These are phyloP conservation scores for Thalassiosira exigua DNA, from an alignment of 352 stramenopile species.

Conservation along the genomic window DNA sequence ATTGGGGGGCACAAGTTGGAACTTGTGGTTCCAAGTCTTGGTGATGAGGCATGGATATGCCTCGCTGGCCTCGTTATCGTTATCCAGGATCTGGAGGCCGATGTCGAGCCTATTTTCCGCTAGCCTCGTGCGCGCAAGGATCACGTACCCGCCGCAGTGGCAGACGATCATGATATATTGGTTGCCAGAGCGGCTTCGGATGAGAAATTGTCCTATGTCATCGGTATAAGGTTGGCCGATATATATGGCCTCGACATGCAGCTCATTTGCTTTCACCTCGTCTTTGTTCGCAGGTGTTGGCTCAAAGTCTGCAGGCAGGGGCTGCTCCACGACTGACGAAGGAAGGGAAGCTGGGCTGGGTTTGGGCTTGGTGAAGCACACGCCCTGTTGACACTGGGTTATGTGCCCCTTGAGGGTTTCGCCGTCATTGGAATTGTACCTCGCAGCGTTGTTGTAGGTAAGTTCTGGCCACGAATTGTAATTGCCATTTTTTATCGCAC, in stretches of 20 bases:
- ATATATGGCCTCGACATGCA: constrained; percentile 13
- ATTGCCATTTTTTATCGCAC: constrained; percentile 2
- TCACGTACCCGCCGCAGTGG: constrained; percentile 61
- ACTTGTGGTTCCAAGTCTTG: too few relatives aligned
- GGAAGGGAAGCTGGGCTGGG: too few relatives aligned
- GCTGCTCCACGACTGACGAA: too few relatives aligned
- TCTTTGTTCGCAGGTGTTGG: too few relatives aligned
- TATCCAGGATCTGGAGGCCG: too few relatives aligned
- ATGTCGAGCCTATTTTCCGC: too few relatives aligned
- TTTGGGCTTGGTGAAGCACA: constrained; percentile 12
- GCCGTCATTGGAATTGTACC: constrained; percentile 28
- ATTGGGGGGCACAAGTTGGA: too few relatives aligned
- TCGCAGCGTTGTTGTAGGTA: constrained; percentile 9
- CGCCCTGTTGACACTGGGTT: constrained; percentile 2
- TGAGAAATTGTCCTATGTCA: constrained; percentile 57
- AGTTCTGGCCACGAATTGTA: constrained; percentile 34
- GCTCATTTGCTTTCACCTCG: not conserved
- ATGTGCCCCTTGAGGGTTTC: constrained; percentile 49
- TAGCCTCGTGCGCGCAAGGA: constrained; percentile 46
- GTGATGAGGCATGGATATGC: too few relatives aligned
- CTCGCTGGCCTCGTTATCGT: too few relatives aligned
- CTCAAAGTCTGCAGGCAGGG: not conserved
- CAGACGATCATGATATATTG: constrained; percentile 68
- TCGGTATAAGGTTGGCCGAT: constrained; percentile 42
- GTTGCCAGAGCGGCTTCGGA: constrained; percentile 45